Conservation (phyloP, 2,329 filamentous ascomycete genomes). For the Calonectria ilicicola region DNA sequence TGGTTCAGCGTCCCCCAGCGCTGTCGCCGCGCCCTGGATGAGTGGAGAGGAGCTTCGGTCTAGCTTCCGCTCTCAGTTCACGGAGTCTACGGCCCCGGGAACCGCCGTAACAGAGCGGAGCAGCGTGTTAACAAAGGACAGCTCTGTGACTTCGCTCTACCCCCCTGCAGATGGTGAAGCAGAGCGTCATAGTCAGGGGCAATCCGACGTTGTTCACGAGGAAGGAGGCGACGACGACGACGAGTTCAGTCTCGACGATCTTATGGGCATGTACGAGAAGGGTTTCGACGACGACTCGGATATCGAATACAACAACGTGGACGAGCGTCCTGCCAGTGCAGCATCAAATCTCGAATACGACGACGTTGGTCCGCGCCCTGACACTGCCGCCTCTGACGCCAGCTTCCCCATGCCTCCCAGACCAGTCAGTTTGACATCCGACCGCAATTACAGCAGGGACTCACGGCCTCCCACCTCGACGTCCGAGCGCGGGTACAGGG, state of each 20-base stretch:
- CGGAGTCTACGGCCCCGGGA: conserved; percentile 68
- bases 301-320: conserved; percentile 47
- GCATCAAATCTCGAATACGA: conserved; percentile 16
- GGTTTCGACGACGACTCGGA: conserved; percentile 65
- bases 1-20: conserved; percentile 50
- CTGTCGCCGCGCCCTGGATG: conserved; percentile 59
- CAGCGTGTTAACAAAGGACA: conserved; percentile 83
- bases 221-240: conserved; percentile 54
- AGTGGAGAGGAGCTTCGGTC: conserved; percentile 65
- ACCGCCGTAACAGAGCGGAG: conserved; percentile 81
- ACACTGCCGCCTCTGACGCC: not conserved
- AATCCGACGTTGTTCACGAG: conserved; percentile 45
- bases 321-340: conserved; percentile 40
- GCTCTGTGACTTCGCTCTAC: conserved; percentile 75
- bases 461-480: conserved; percentile 16
- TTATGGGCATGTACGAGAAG: conserved; percentile 78
- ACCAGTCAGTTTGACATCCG: conserved; percentile 1
- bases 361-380: conserved; percentile 40
- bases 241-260: conserved; percentile 72
- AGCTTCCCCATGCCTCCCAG: not conserved
- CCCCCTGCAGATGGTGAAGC: conserved; percentile 46
- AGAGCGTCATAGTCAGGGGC: conserved; percentile 44
- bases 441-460: conserved; percentile 8
- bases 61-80: conserved; percentile 68
- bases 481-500: conserved; percentile 2